Base-by-base conservation (phyloP, 768 basidiomycete species). In the Tricholoma flavovirens region DNA sequence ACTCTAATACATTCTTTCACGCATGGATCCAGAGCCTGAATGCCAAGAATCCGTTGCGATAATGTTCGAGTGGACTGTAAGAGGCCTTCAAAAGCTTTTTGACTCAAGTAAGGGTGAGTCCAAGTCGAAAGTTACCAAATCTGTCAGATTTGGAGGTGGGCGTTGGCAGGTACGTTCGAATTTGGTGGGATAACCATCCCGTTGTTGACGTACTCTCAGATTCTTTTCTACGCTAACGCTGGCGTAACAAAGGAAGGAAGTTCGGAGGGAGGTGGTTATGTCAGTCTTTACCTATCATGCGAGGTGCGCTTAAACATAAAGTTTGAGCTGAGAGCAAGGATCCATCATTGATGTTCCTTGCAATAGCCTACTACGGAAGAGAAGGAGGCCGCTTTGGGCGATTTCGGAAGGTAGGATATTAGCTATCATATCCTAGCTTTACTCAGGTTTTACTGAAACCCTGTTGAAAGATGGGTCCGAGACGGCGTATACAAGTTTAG, bases 401-500 rank as follows among this genome's bases (percentile, higher is more conserved):
- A 81, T 55, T 71, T 66, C 46, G 84, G 85, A 63, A 84, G 80
- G 87, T 73, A 57, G 22, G 67, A 57, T 43, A 73, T 52, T 33
- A 50, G 21, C 5, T 45, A n/a, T 8, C 22, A 17, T 33, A 21
- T 0, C 11, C 43, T 36, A 5, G 10, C 7, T 29, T 35, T 33
- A 17, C 1, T 33, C 43, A 33, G 6, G 10, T 6, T 29, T 35
- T 33, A 17, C 1, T 33, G 42, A 51, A 51, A 33, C 49, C 52
- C 17, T 55, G 11, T 26, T 32, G 53, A 30, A 56, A 92, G 88
- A 73, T 94, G 91, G 91, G 70, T 80, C n/a, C 81, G 92, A 14
- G 87, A 91, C 56, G 91, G 91, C 1, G 72, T 87, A n/a, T 93
- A 83, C 73, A 90, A 85, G 64, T 94, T 93, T 68, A 83, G 80